A percentile compares a stretch with the other conserved stretches of the same genome.
These are phyloP conservation scores for Globisporangium carolinianum DNA, from an alignment of 352 stramenopile genomes.

Conservation along the genomic window DNA sequence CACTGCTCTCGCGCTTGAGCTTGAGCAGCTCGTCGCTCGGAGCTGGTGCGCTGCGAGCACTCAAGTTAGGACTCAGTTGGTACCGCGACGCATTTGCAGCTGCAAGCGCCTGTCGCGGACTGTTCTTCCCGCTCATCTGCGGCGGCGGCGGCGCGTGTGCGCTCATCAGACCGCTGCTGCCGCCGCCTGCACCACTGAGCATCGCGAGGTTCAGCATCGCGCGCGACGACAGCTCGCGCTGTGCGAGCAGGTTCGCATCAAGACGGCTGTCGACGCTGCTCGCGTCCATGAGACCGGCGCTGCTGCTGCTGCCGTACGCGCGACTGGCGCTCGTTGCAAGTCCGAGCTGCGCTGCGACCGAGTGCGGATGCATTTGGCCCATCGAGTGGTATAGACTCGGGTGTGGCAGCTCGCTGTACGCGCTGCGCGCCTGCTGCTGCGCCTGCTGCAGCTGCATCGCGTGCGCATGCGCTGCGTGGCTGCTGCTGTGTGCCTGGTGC, in stretches of 20 bases:
- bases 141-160: conserved; percentile 6
- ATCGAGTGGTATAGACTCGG: conserved; percentile 48
- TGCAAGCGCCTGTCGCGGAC: conserved; percentile 9
- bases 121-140: conserved; percentile 10
- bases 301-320: conserved; percentile 15
- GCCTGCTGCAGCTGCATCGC: conserved; percentile 48
- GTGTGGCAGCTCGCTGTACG: conserved; percentile 43
- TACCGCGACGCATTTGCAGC: conserved; percentile 7
- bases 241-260: conserved; percentile 16
- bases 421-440: conserved; percentile 21
- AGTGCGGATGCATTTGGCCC: conserved; percentile 28
- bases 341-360: conserved; percentile 19
- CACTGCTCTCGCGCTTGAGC: neutral
- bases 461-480: conserved; percentile 34
- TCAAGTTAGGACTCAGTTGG: conserved; percentile 7
- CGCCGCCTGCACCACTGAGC: conserved; percentile 31
- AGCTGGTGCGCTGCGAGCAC: neutral
- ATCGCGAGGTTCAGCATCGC: conserved; percentile 54
- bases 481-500: conserved; percentile 28
- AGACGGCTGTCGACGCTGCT: conserved; percentile 6
- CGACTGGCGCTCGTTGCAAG: conserved; percentile 19
- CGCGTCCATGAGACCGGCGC: conserved; percentile 9
- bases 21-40: neutral
- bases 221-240: conserved; percentile 37
- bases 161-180: conserved; percentile 7